Conservation (phyloP, 2,329 filamentous ascomycete species). For the Pezicula rhizophila region DNA sequence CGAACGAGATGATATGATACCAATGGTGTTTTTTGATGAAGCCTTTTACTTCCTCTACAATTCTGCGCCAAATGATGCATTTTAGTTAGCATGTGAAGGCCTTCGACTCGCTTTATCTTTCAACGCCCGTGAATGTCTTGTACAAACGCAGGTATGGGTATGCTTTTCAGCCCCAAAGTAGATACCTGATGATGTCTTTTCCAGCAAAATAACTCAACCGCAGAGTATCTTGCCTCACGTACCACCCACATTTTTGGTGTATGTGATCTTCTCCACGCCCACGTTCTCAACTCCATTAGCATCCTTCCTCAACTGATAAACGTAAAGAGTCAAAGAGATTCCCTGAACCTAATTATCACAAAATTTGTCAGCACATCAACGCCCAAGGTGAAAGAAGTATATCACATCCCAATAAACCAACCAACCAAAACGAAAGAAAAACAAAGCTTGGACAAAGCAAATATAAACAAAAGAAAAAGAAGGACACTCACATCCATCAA, state of each 20-base stretch:
- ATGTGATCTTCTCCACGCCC: slow-evolving; percentile 80
- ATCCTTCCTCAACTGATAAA: slow-evolving; percentile 80
- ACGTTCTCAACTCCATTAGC: slow-evolving; percentile 72
- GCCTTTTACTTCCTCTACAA: slow-evolving; percentile 7
- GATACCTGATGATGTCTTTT: not conserved
- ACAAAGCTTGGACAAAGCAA: slow-evolving; percentile 34
- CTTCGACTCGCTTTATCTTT: too few relatives aligned
- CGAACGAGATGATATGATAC: slow-evolving; percentile 22
- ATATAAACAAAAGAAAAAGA: not conserved
- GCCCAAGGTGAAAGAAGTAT: too few relatives aligned
- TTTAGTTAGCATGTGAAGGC: too few relatives aligned
- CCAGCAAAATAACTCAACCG: not conserved
- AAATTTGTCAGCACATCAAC: slow-evolving; percentile 16
- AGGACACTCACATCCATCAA: slow-evolving; percentile 82
- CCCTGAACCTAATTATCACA: slow-evolving; percentile 68
- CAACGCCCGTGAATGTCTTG: too few relatives aligned
- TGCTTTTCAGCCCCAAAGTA: not conserved
- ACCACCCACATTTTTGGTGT: slow-evolving; percentile 59
- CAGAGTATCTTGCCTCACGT: slow-evolving; percentile 15
- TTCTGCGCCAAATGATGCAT: not conserved
- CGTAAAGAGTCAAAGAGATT: slow-evolving; percentile 90
- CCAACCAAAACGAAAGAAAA: not conserved
- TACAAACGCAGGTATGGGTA: too few relatives aligned
- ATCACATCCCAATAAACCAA: not conserved
- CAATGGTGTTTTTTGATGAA: slow-evolving; percentile 19